These are phyloP conservation scores for Chrysanthemum seticuspe DNA, from an alignment of 129 eudicot species.

Conservation along the genomic window DNA sequence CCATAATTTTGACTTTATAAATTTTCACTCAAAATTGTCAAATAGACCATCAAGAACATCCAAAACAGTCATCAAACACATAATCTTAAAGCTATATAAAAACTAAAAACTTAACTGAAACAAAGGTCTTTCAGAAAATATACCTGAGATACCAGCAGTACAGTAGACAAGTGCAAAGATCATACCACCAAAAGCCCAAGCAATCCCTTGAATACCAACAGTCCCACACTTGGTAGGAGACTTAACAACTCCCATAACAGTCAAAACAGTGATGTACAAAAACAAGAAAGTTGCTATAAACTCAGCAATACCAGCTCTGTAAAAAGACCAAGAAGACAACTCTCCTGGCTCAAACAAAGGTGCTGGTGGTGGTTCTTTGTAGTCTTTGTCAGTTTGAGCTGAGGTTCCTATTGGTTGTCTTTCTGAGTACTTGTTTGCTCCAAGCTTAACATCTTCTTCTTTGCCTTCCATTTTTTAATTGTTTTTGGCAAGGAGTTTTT, in stretches of 20 bases:
- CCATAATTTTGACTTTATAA: not conserved
- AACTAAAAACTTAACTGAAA: not conserved
- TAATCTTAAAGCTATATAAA: not conserved
- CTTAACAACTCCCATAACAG: constrained; percentile 80
- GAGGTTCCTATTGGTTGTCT: constrained; percentile 85
- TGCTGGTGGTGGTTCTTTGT: constrained; percentile 89
- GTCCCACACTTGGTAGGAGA: constrained; percentile 72
- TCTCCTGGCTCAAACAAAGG: constrained; percentile 94
- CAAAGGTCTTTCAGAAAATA: constrained; percentile 1
- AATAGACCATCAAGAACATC: not conserved
- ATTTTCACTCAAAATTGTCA: not conserved
- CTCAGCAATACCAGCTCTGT: constrained; percentile 94
- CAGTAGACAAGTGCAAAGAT: constrained; percentile 96
- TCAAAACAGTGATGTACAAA: constrained; percentile 75
- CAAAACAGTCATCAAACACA: not conserved
- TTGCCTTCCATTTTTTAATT: constrained; percentile 63
- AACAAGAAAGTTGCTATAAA: constrained; percentile 92
- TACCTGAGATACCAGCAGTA: constrained; percentile 94
- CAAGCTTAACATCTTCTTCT: constrained; percentile 89
- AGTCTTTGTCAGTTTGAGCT: constrained; percentile 88
- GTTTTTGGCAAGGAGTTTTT: not conserved
- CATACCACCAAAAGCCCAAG: constrained; percentile 99
- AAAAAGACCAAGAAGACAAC: constrained; percentile 81
- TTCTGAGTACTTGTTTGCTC: constrained; percentile 84
- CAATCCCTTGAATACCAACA: constrained; percentile 96